Evolutionary conservation across 1,139 yeast genomes (phyloP), one percentile per base, ranked within the genome.

Genomic region (Kodamaea ohmeri): DNA sequence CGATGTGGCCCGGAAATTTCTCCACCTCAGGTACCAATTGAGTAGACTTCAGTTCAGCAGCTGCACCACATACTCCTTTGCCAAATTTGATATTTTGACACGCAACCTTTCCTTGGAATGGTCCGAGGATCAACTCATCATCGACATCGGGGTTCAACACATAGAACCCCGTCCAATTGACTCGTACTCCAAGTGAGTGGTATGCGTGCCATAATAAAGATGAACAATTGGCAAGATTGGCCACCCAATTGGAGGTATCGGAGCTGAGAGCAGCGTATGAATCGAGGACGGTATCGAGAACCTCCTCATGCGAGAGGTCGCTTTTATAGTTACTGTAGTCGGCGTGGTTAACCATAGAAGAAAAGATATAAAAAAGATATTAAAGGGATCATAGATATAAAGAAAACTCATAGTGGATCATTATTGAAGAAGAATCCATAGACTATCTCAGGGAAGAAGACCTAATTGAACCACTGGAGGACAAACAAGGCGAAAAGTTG

Each of bases 21-120:
- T 83, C 71, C 2, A 90, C 97, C 58, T 92, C 76, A 0, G 72
- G 67, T 6, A 92, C 97, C 8, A 88, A 56, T 56, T 87, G 95
- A 0, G 96, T 83, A 37, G 59, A 38, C 41, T 61, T 58, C 0
- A 67, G 49, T 0, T 56, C 45, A 0, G 95, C 96, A 1, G 96
- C 95, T 1, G 77, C 67, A 5, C 98, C 97, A 63, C 97, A 92
- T 0, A 92, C 97, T 6, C 98, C 98, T 41, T 65, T 72, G 4
- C 96, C 97, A 40, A 84, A 65, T 41, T 66, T 56, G 41, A 92
- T 92, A 14, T 65, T 60, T 60, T 92, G 97, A 55, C 98, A 92
- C 0, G 97, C 97, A 3, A 92, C 97, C 58, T 88, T 88, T 1
- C 98, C 98, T 59, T 88, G 96, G 58, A 92, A 92, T 6, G 98